Base-by-base conservation (phyloP, 768 basidiomycete species). In the Tulasnella sp. region DNA sequence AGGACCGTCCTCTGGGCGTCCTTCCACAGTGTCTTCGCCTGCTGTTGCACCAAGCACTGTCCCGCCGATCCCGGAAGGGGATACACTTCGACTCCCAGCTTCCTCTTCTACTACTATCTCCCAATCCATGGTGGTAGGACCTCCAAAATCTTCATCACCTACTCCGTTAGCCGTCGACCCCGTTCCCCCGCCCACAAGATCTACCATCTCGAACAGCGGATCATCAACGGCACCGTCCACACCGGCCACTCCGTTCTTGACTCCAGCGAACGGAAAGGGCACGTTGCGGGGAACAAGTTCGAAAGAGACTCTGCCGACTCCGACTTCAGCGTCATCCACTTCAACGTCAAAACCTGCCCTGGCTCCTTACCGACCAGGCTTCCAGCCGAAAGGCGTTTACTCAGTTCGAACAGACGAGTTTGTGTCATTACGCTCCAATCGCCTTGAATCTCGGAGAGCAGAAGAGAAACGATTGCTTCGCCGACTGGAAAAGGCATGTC, bases 361-460 rank as follows among this genome's bases (percentile, higher is more conserved):
- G 9, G 89, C 91, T 0, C 92, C 91, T 1, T 99, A 99, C 81
- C 90, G 91, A 67, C 90, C 93, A 2, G 94, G 95, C 1, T 99
- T 98, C 81, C 97, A 99, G 82, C 97, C 97, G 6, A 91, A 87
- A 80, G 96, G 96, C 5, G 89, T 95, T 5, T 91, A 89, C 81
- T 85, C 90, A 15, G 89, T 87, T 6, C 88, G 91, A 45, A 97
- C 96, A 8, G 94, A 93, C 74, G 92, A 94, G 74, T 98, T 94
- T 80, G 76, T 90, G 4, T 86, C 87, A 3, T 79, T 85, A 14
- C 36, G 77, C 29, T 40, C 38, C 37, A 22, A 67, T n/a, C 64
- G 58, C 45, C 19, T 74, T 71, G 85, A 68, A 79, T 78, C 71
- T 34, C 68, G 37, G 76, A 78, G 52, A 83, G 85, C 14, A 19